A percentile compares a stretch with the other conserved stretches of the same genome.
Evolutionary conservation across 2,329 filamentous ascomycete species (phyloP).

Genomic region (Ascosphaera aggregata): DNA sequence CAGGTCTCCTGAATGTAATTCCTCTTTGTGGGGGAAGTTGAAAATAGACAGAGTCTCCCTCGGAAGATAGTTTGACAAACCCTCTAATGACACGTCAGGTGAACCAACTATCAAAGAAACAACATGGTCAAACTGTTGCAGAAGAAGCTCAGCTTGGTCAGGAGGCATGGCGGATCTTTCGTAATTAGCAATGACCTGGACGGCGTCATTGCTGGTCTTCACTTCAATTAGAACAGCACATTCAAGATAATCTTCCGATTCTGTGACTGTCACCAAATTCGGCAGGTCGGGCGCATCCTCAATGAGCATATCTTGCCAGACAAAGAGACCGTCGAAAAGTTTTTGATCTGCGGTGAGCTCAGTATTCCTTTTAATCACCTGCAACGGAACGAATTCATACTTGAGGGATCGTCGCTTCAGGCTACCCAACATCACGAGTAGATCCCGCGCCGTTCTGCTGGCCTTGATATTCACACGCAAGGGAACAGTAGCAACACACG

Average conservation of each 20-base stretch:
- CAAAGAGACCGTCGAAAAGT: conserved; percentile 57
- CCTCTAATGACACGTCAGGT: conserved; percentile 12
- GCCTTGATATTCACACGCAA: conserved; percentile 37
- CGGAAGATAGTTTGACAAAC: conserved; percentile 11
- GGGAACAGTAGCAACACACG: conserved; percentile 56
- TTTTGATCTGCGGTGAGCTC: conserved; percentile 28
- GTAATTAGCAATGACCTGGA: conserved; percentile 32
- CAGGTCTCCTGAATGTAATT: conserved; percentile 22
- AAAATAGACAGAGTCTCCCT: conserved; percentile 23
- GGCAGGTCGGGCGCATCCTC: conserved; percentile 10
- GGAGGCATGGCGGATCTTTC: conserved; percentile 29
- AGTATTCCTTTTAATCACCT: conserved; percentile 42
- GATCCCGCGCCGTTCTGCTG: conserved; percentile 29
- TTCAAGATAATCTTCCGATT: conserved; percentile 48
- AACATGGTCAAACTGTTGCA: conserved; percentile 37
- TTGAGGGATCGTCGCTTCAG: conserved; percentile 42
- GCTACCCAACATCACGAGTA: conserved; percentile 40
- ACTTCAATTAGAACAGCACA: conserved; percentile 56
- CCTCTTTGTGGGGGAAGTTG: conserved; percentile 18
- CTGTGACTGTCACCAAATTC: conserved; percentile 29
- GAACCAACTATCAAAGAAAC: conserved; percentile 20
- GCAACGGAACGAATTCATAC: conserved; percentile 38
- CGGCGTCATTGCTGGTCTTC: conserved; percentile 31
- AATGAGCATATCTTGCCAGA: conserved; percentile 56
- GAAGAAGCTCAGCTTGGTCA: conserved; percentile 31